Conservation (phyloP, 805 yeast species). For the Candida vartiovaarae region DNA sequence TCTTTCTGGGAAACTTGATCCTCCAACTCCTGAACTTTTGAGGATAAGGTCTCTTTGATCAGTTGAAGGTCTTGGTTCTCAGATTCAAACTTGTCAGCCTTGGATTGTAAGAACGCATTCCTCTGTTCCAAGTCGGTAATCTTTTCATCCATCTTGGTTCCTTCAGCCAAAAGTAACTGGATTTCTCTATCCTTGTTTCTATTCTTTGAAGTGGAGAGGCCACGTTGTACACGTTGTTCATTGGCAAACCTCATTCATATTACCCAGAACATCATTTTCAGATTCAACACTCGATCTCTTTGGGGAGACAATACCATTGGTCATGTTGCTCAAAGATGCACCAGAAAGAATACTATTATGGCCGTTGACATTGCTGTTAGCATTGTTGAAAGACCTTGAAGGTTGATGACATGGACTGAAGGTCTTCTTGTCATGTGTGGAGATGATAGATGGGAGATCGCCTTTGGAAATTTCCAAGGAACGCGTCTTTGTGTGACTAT, state of each 20-base stretch:
- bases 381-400: not conserved
- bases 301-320: not conserved
- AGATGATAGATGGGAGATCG: constrained; percentile 1
- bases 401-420: not conserved
- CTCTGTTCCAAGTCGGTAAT: constrained; percentile 32
- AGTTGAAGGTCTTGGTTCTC: constrained; percentile 16
- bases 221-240: constrained; percentile 14
- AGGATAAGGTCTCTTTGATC: constrained; percentile 16
- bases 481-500: constrained; percentile 2
- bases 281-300: constrained; percentile 5
- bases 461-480: constrained; percentile 2
- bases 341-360: not conserved
- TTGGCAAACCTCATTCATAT: constrained; percentile 4
- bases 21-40: constrained; percentile 16
- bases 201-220: constrained; percentile 20
- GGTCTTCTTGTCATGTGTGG: not conserved
- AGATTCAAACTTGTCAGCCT: constrained; percentile 21
- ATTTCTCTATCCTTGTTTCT: constrained; percentile 37
- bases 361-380: not conserved
- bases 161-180: constrained; percentile 37
- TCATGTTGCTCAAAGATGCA: not conserved
- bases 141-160: constrained; percentile 40
- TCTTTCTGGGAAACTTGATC: constrained; percentile 10
- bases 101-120: constrained; percentile 20
- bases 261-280: constrained; percentile 8